phyloP scores from a whole-genome alignment of 225 moss, liverwort and hornwort genomes.

The Pseudisothecium myosuroides region DNA sequence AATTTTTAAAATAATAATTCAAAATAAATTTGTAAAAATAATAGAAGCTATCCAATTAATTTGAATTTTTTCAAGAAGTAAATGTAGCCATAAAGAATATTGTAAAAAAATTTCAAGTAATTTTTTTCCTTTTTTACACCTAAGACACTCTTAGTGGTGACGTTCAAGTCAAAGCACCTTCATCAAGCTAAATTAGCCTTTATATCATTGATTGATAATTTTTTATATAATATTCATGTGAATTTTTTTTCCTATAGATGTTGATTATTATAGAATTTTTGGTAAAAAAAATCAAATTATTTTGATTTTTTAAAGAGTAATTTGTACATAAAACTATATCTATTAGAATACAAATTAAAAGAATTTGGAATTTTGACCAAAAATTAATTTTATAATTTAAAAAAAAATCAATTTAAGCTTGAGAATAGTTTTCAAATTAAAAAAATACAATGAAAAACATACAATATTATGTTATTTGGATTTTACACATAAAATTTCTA shows the following conservation, averaged over 20 bases:
- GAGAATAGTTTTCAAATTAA: no score
- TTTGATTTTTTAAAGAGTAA: fast-evolving
- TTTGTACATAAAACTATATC: neutral
- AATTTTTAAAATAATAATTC: neutral
- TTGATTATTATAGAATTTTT: no score
- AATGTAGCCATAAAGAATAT: neutral
- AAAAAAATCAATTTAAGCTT: fast-evolving
- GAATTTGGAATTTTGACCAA: no score
- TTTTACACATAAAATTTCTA: neutral
- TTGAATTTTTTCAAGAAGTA: fast-evolving
- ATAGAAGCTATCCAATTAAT: neutral
- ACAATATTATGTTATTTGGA: neutral
- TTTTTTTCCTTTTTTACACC: neutral
- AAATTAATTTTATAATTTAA: no score
- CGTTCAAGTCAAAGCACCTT: neutral
- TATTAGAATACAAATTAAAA: no score
- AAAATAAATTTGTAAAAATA: neutral
- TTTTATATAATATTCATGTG: no score
- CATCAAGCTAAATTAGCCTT: no score
- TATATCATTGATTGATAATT: no score
- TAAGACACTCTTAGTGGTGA: neutral
- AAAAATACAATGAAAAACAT: neutral
- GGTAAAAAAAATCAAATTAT: no score
- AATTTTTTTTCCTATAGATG: no score
- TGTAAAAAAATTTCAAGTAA: no score